Evolutionary conservation across 805 yeast species (phyloP).

Genomic region (Priceomyces haplophilus): DNA sequence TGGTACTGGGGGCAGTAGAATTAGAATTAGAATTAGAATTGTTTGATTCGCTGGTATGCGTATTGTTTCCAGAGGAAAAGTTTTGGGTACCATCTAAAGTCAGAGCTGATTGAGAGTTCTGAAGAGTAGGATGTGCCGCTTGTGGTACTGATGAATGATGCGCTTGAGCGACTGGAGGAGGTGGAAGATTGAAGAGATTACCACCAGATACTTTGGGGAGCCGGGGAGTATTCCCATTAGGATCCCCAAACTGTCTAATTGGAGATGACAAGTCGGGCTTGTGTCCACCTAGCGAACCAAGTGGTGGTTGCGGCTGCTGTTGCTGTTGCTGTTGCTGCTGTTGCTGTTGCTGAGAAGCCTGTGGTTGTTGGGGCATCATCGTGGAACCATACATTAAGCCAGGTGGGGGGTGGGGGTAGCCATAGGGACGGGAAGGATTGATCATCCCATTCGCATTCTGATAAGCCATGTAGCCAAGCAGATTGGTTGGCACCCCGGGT

Average conservation of each 20-base stretch:
- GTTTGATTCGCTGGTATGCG: slow-evolving; percentile 12
- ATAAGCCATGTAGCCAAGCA: slow-evolving; percentile 17
- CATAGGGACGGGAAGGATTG: slow-evolving; percentile 13
- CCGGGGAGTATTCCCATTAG: slow-evolving; percentile 27
- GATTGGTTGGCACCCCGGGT: slow-evolving; percentile 24
- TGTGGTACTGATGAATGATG: slow-evolving; percentile 16
- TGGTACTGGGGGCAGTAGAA: slow-evolving; percentile 24
- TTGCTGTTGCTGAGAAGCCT: slow-evolving; percentile 10
- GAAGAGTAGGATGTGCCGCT: slow-evolving; percentile 26
- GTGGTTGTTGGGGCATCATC: slow-evolving; percentile 14
- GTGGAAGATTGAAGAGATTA: slow-evolving; percentile 31
- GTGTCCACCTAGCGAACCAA: slow-evolving; percentile 20
- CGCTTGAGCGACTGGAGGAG: slow-evolving; percentile 24
- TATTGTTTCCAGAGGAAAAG: slow-evolving; percentile 9
- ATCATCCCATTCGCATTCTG: slow-evolving; percentile 12
- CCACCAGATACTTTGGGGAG: slow-evolving; percentile 27
- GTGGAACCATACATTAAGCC: slow-evolving; percentile 22
- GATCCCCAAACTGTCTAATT: slow-evolving; percentile 19
- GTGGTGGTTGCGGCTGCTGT: slow-evolving; percentile 7
- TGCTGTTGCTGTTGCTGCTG: no score
- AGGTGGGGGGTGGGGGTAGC: slow-evolving; percentile 15
- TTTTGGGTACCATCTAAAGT: slow-evolving; percentile 9
- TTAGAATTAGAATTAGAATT: slow-evolving; percentile 7
- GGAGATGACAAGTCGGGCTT: slow-evolving; percentile 44
- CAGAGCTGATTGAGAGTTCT: slow-evolving; percentile 21